Evolutionary conservation across 306 rosid species (phyloP), one percentile per base, ranked within the genome.

Genomic region (Benincasa hispida): DNA sequence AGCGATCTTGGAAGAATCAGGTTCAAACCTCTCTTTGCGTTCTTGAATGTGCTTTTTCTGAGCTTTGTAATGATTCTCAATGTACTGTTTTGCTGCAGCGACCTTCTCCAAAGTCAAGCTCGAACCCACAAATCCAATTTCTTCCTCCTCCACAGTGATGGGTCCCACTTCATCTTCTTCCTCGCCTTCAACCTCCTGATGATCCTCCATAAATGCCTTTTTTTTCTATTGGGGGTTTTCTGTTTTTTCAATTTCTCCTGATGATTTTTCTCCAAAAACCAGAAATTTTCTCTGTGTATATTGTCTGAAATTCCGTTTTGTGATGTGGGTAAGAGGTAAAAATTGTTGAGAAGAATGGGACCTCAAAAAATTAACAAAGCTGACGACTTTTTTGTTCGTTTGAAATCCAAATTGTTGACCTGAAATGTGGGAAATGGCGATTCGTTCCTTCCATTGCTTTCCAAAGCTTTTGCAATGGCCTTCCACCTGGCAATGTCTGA

Each of bases 31-130:
- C 25, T 90, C 88, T 35, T 87, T 91, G 72, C 98, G 98, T n/a
- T 91, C 97, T 75, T 77, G 82, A 75, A 91, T 85, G 76, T 84
- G 92, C 77, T 82, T 93, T 89, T 57, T 87, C 63, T 91, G 98
- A 81, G 97, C 77, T 83, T 72, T 90, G 84, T 91, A 93, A 84
- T 93, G 98, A 25, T 56, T 85, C 84, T 91, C 98, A 45, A 91
- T 93, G 83, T 85, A 93, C 84, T 91, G 89, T 83, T 93, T 93
- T 18, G 98, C 98, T 6, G 85, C 96, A 76, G 91, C 97, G 13
- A 91, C 98, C 82, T 87, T 88, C 86, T 93, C 98, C 85, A 93
- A 34, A 47, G 98, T 93, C 79, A 93, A 77, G 85, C 88, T 90
- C 59, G 98, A 93, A 39, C 85, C 96, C 65, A 70, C 88, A 50